Conservation (phyloP, 2,329 filamentous ascomycete genomes). For the Colletotrichum shisoi region DNA sequence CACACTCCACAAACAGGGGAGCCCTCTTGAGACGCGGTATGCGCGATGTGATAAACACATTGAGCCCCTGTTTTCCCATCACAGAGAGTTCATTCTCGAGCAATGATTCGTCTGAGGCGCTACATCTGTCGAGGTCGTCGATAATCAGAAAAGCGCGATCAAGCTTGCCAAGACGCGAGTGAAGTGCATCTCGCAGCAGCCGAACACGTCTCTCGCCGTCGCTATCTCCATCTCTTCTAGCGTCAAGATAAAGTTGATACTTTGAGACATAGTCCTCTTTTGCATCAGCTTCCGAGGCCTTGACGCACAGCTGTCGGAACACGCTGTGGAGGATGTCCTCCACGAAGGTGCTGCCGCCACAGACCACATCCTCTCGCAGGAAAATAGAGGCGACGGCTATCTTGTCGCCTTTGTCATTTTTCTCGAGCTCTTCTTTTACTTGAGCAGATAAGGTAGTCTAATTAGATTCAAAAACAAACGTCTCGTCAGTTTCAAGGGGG, state of each 20-base stretch:
- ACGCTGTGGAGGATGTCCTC: not conserved
- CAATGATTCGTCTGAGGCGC: not conserved
- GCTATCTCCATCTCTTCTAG: constrained; percentile 8
- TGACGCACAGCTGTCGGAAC: constrained; percentile 9
- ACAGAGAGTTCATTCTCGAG: constrained; percentile 1
- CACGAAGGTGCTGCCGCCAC: not conserved
- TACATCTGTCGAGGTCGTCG: constrained; percentile 2
- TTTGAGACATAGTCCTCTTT: not conserved
- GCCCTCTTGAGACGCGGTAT: not conserved
- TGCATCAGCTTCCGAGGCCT: not conserved
- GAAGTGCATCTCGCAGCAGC: constrained; percentile 1
- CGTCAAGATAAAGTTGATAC: constrained; percentile 3
- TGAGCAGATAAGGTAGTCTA: not conserved
- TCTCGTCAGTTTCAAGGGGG: not conserved
- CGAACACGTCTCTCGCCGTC: constrained; percentile 5
- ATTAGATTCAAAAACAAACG: not conserved
- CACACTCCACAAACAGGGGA: not conserved
- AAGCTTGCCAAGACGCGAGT: constrained; percentile 3
- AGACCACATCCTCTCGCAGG: not conserved
- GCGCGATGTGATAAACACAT: constrained; percentile 19
- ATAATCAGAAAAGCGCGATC: constrained; percentile 1
- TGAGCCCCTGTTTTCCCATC: not conserved
- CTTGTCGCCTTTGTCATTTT: not conserved
- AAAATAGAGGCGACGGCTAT: not conserved
- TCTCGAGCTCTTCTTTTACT: not conserved